These are phyloP conservation scores for Prunus mume DNA, from an alignment of 306 rosid species.

Conservation along the genomic window DNA sequence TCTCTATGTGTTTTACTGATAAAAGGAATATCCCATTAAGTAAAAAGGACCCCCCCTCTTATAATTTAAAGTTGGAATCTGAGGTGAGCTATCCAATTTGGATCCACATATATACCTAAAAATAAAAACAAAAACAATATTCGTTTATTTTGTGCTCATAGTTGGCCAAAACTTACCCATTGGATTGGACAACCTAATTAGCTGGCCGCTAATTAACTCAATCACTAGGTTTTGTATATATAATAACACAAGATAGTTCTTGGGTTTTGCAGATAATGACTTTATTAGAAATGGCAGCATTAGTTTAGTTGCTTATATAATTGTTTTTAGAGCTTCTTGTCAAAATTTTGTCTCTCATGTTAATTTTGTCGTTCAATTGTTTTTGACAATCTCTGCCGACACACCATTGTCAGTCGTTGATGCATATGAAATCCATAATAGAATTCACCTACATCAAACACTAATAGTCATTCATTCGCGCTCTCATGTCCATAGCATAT, in stretches of 20 bases:
- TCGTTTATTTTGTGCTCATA: neutral
- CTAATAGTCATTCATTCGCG: neutral
- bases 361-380: too few relatives aligned
- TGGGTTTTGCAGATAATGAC: neutral
- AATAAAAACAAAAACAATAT: neutral
- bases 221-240: neutral
- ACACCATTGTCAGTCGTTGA: too few relatives aligned
- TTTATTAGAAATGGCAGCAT: neutral
- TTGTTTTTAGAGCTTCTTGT: neutral
- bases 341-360: too few relatives aligned
- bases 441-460: too few relatives aligned
- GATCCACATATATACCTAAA: neutral
- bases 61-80: slow-evolving; percentile 39
- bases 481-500: neutral
- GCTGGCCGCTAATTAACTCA: slow-evolving; percentile 8
- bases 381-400: too few relatives aligned
- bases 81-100: slow-evolving; percentile 24
- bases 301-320: neutral
- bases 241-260: neutral
- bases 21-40: slow-evolving; percentile 26
- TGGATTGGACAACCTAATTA: slow-evolving; percentile 1
- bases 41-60: neutral
- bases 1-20: neutral
- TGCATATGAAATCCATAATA: too few relatives aligned
- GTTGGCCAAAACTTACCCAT: slow-evolving; percentile 3